Base-by-base conservation (phyloP, 2,329 filamentous ascomycete genomes). In the Ophiostoma angusticollis region DNA sequence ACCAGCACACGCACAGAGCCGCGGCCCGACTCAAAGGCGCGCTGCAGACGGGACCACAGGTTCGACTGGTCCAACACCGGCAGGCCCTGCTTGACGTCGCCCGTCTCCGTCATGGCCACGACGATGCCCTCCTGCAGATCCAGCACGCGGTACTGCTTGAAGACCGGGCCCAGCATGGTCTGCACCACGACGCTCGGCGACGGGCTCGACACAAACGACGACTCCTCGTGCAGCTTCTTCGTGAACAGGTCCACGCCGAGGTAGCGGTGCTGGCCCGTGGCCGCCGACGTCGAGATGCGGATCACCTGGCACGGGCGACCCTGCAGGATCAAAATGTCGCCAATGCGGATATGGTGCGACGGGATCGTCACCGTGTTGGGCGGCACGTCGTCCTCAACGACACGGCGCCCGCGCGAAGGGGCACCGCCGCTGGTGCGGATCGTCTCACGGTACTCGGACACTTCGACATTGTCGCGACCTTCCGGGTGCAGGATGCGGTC, bases 131-230 rank as follows among this genome's bases (percentile, higher is more conserved):
- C 84, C 63, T 86, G 80, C 64, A 98, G 81, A 72, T 98, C 91
- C 47, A 98, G 81, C 60, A 98, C 89, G 58, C 91, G 87, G 81
- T 98, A 98, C 76, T 96, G 91, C 85, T 96, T 96, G 85, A 96
- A 95, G 70, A 96, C 79, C 49, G 91, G 91, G 55, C 89, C 91
- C 52, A 93, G 83, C 86, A 98, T 96, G 70, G 89, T 96, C 81
- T 98, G 91, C 57, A 98, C 89, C 49, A 96, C 78, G 45, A 98
- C 91, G 53, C 84, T 94, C 53, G 89, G 89, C 51, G 83, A 84
- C 50, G 91, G 91, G 81, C 93, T 93, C 67, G 84, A 87, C 69
- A 96, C 79, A 70, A 94, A 95, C 56, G 82, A 89, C 42, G 85
- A 94, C 80, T 98, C 91, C 72, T 98, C 91, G 60, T 96, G 86